These are phyloP conservation scores for Salix viminalis DNA, from an alignment of 345 rosid species.

Conservation along the genomic window DNA sequence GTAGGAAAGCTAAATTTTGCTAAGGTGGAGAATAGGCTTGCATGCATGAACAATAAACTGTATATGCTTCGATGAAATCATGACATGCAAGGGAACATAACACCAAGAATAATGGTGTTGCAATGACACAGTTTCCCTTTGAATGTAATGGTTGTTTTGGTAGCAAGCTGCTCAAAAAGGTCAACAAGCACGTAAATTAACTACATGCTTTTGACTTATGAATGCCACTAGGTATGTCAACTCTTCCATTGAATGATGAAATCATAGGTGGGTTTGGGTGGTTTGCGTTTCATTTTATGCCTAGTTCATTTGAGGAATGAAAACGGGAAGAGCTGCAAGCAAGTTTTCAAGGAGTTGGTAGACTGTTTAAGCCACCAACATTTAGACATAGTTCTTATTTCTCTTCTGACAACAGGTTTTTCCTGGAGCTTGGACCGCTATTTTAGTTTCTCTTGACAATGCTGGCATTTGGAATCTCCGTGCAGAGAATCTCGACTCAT, in stretches of 20 bases:
- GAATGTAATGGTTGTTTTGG: neutral
- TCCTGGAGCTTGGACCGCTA: conserved; percentile 97
- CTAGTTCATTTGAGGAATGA: neutral
- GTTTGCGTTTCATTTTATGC: neutral
- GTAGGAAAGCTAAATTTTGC: neutral
- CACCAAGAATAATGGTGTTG: no score
- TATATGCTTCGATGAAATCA: neutral
- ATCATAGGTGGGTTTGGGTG: neutral
- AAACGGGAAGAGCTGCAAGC: neutral
- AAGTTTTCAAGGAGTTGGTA: neutral
- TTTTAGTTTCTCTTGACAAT: conserved; percentile 79
- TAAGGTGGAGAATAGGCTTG: neutral
- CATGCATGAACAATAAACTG: neutral
- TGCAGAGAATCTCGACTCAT: conserved; percentile 67
- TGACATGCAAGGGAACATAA: neutral
- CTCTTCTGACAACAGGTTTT: conserved; percentile 50
- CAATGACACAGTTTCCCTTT: neutral
- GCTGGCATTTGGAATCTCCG: conserved; percentile 94
- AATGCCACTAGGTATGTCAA: neutral
- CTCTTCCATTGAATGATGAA: neutral
- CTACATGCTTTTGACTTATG: neutral
- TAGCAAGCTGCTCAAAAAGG: no score
- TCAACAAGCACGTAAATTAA: neutral
- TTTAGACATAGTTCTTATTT: neutral
- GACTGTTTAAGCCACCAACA: neutral